Evolutionary conservation across 805 yeast species (phyloP).

Genomic region (Wickerhamiella parazyma): DNA sequence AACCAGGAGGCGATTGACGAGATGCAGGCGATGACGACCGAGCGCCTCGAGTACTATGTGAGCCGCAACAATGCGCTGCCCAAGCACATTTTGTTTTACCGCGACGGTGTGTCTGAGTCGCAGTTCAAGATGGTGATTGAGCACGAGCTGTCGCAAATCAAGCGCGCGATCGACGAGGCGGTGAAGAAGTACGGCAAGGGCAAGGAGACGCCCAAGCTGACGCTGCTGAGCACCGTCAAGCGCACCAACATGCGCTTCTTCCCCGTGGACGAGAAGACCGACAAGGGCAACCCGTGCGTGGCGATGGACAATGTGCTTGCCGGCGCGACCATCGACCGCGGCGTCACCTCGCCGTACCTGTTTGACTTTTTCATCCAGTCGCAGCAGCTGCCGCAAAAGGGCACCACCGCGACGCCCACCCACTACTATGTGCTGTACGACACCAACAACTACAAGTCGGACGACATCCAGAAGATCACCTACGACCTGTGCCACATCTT

Average conservation of each 20-base stretch:
- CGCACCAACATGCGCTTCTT: constrained; percentile 9
- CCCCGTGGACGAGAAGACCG: constrained; percentile 6
- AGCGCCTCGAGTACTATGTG: constrained; percentile 5
- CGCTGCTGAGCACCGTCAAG: constrained; percentile 7
- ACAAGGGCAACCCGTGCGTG: constrained; percentile 7
- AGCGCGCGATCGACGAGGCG: neutral
- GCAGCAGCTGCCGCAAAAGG: constrained; percentile 10
- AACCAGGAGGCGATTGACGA: constrained; percentile 8
- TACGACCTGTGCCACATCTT: constrained; percentile 9
- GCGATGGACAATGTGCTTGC: constrained; percentile 9
- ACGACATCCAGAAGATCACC: constrained; percentile 8
- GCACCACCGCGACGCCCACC: constrained; percentile 9
- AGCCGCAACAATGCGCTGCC: constrained; percentile 2
- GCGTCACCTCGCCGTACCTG: constrained; percentile 9
- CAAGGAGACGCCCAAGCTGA: constrained; percentile 6
- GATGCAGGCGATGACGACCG: constrained; percentile 4
- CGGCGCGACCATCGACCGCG: constrained; percentile 8
- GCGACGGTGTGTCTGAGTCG: constrained; percentile 10
- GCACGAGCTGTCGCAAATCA: constrained; percentile 8
- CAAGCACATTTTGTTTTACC: constrained; percentile 7
- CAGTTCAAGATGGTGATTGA: constrained; percentile 8
- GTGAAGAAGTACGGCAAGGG: constrained; percentile 1
- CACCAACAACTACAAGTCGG: constrained; percentile 5
- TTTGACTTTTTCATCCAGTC: constrained; percentile 9
- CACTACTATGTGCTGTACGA: constrained; percentile 9